Base-by-base conservation (phyloP, 2,329 filamentous ascomycete species). In the Hymenoscyphus fraxineus region DNA sequence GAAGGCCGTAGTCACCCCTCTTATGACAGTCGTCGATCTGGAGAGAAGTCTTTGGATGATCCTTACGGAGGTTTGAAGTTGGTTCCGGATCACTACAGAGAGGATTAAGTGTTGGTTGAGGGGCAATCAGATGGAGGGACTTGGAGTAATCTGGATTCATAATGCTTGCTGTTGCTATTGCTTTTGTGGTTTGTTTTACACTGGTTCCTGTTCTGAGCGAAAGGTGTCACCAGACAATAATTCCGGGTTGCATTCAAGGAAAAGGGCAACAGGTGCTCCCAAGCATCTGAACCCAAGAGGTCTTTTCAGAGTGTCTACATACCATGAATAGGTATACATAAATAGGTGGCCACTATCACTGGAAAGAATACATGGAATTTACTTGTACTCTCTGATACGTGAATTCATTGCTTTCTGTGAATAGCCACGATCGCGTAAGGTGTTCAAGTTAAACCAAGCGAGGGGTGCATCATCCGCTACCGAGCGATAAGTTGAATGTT, bases 1-100 rank as follows among this genome's bases (percentile, higher is more conserved):
- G 58, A 38, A 19, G 38, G 57, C 55, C n/a, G 60, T 27, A 47
- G 15, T 32, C 19, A 62, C n/a, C 57, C 61, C n/a, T 68, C 65
- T 19, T 38, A 44, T 38, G 56, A 54, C 27, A 27, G 27, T 41
- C 58, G 40, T 59, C 55, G 55, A 31, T 54, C 47, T 27, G 19
- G 10, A 12, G 47, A 22, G 13, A 22, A 54, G 9, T 27, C 47
- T 27, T 44, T 41, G 38, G 60, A 39, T 19, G 60, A 56, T 40
- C 31, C 47, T 40, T 61, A 61, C n/a, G 60, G 35, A 4, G 60
- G 35, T 3, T 39, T 61, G 47, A 40, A 61, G n/a, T 31, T 56
- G 31, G 60, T 57, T 31, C 47, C 60, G 19, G 60, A 57, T 32
- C 51, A 41, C n/a, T 57, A 41, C 22, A 61, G 60, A 44, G 35